phyloP scores from a whole-genome alignment of 2,329 filamentous ascomycete genomes.

The Colletotrichum melonis region DNA sequence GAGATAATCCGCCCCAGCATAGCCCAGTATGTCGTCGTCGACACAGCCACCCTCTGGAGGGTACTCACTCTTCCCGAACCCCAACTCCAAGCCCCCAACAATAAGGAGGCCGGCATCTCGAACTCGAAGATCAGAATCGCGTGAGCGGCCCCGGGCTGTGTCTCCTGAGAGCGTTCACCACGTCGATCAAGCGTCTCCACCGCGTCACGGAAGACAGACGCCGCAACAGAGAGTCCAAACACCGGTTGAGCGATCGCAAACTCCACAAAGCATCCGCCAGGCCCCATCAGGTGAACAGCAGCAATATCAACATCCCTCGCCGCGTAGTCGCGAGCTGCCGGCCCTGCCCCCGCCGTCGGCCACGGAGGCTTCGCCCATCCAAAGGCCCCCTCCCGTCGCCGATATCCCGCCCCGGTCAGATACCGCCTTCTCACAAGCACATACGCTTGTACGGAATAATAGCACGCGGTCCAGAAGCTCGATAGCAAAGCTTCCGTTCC shows the following conservation, averaged over 20 bases:
- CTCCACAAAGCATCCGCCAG: slow-evolving; percentile 40
- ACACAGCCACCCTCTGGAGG: slow-evolving; percentile 53
- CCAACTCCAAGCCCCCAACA: slow-evolving; percentile 55
- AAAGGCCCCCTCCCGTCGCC: slow-evolving; percentile 53
- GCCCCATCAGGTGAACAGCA: slow-evolving; percentile 22
- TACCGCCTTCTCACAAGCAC: slow-evolving; percentile 63
- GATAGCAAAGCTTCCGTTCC: slow-evolving; percentile 65
- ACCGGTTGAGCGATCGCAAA: slow-evolving; percentile 47
- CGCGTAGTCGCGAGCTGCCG: slow-evolving; percentile 19
- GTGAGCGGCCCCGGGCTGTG: slow-evolving; percentile 46
- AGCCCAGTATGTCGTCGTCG: slow-evolving; percentile 53
- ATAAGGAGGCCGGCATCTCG: slow-evolving; percentile 55
- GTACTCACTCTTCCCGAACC: slow-evolving; percentile 69
- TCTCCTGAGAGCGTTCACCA: slow-evolving; percentile 45
- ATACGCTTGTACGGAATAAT: slow-evolving; percentile 60
- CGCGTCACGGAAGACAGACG: slow-evolving; percentile 46
- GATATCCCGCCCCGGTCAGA: slow-evolving; percentile 59
- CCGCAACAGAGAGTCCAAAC: slow-evolving; percentile 47
- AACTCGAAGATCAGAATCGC: slow-evolving; percentile 50
- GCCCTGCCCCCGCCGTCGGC: slow-evolving; percentile 30
- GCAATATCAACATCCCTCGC: slow-evolving; percentile 17
- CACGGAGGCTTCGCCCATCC: slow-evolving; percentile 40
- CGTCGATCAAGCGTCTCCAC: slow-evolving; percentile 43
- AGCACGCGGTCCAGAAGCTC: slow-evolving; percentile 65
- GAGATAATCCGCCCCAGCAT: slow-evolving; percentile 1